Base-by-base conservation (phyloP, 116 monocot species). In the Cymodocea nodosa region DNA sequence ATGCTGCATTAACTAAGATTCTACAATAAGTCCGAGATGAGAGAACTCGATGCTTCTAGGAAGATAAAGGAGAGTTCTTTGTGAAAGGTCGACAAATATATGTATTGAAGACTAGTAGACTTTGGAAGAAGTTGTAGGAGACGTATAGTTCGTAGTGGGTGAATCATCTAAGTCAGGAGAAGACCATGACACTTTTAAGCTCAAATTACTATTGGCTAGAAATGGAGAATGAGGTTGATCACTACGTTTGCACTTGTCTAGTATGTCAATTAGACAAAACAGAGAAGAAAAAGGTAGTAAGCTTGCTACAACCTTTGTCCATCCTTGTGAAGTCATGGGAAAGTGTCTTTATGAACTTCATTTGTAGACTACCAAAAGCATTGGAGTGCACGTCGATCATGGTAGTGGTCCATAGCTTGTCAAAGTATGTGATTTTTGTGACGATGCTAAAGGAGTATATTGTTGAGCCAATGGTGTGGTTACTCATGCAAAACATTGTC, bases 191-290 rank as follows among this genome's bases (percentile, higher is more conserved):
- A 13, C 58, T 59, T 19, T 13, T 57, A 0, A 15, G 6, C 5
- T 20, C 19, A 15, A 69, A 59, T 15, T 69, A 48, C 5, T 69
- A 5, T 8, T 58, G 30, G 6, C 35, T 15, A 3, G 5, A 56
- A 3, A 59, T 51, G 65, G 51, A 65, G 19, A 2, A 51, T 51
- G 19, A 65, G 0, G 17, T 24, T 15, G n/a, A 69, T 1, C 1
- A 44, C 6, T 52, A 69, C 59, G 59, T 69, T 17, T 1, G 9
- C 14, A 49, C 23, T 3, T 69, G 23, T 20, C 1, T 59, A 8
- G 24, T 59, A 11, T 69, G 59, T 2, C 59, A 69, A 56, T 0
- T 22, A 59, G 58, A 69, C 57, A 69, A 69, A 40, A 37, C 37
- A 37, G 37, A 39, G 39, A 39, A 9, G 9, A 6, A 9, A 9